Percentiles rank a stretch among this genome's conserved stretches.
Evolutionary conservation across 2,329 filamentous ascomycete genomes (phyloP).

Genomic region (Hymenoscyphus salicellus): DNA sequence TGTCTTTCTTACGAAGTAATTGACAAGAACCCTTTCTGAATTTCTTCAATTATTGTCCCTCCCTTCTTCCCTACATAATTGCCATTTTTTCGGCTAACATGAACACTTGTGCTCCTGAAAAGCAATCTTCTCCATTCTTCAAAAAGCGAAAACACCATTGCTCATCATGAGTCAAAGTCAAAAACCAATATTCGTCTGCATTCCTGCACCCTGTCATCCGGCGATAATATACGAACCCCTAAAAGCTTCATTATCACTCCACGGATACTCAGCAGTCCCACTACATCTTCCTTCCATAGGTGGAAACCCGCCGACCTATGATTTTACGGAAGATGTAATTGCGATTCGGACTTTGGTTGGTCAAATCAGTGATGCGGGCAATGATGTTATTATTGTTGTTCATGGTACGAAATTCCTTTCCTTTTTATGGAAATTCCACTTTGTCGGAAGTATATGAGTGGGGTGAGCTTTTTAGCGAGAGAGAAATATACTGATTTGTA

Average conservation of each 20-base stretch:
- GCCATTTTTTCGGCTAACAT: background rate
- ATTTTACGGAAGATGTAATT: conserved; percentile 41
- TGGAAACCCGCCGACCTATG: conserved; percentile 34
- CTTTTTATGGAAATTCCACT: too few relatives aligned
- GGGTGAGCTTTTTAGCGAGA: too few relatives aligned
- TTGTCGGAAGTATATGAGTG: too few relatives aligned
- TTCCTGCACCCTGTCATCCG: conserved; percentile 41
- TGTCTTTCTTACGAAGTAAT: background rate
- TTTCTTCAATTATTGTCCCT: background rate
- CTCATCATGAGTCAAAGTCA: conserved; percentile 7
- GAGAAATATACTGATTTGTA: too few relatives aligned
- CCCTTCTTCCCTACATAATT: background rate
- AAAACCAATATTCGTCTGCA: conserved; percentile 40
- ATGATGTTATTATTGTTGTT: conserved; percentile 31
- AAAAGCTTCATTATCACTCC: conserved; percentile 34
- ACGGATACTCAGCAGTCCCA: conserved; percentile 34
- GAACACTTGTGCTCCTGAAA: background rate
- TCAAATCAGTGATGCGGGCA: conserved; percentile 36
- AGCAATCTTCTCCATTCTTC: conserved; percentile 2
- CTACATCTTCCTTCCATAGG: conserved; percentile 39
- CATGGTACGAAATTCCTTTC: conserved; percentile 11
- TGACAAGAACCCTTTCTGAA: background rate
- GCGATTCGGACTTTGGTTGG: conserved; percentile 36
- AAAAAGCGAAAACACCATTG: conserved; percentile 20
- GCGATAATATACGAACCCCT: conserved; percentile 39